Base-by-base conservation (phyloP, 2,329 filamentous ascomycete genomes). In the Beauveria pseudobassiana region DNA sequence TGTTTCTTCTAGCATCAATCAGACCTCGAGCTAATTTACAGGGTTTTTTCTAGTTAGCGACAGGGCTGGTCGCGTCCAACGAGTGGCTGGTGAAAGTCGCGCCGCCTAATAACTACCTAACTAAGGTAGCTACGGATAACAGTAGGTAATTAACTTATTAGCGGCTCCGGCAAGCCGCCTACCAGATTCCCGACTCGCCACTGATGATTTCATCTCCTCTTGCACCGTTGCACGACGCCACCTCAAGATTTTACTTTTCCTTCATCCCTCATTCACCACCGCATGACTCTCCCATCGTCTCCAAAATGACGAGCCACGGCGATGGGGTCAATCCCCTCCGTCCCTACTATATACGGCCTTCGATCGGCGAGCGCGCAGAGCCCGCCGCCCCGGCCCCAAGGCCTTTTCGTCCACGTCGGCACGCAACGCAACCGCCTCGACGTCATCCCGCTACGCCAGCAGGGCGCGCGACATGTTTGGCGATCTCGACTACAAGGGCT, bases 401-500 rank as follows among this genome's bases (percentile, higher is more conserved):
- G 79, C 77, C 64, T 78, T 78, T 52, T 79, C 80, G 69, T 72
- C 77, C 50, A 73, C 76, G 61, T 72, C 69, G 46, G 38, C 63
- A 67, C 56, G 73, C 68, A 77, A 78, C 76, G 74, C 77, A 67
- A 75, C 76, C 59, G 56, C 58, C 45, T 75, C 75, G 63, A 73
- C 72, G 63, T 71, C 74, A 67, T 52, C 48, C 24, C 48, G 64
- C 54, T 85, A 85, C 71, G 78, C 81, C 63, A 79, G 80, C 63
- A 85, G 89, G 69, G 91, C 92, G 65, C 89, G 92, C 74, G 89
- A 95, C 73, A 88, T 96, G 64, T 87, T 97, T 64, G 87, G 88
- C 58, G 93, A 98, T 71, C 82, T 98, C 65, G 93, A 98, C 77
- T 96, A 96, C 79, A 89, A 90, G 67, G 90, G 92, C 67, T 96